These are phyloP conservation scores for Neonothopanus nambi DNA, from an alignment of 1,284 basidiomycete genomes.

Conservation along the genomic window DNA sequence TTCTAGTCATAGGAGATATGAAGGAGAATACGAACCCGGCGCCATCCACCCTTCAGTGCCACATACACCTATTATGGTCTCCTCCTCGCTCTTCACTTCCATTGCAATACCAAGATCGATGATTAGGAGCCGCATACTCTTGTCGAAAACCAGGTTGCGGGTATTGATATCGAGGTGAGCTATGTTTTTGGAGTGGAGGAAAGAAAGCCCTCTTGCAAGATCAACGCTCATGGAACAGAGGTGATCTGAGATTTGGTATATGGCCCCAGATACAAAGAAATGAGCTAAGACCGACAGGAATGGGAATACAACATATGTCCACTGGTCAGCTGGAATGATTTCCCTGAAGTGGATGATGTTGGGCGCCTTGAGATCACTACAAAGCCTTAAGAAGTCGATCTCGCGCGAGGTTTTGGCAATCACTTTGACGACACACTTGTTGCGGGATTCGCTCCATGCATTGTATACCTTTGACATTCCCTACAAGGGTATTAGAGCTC, in stretches of 20 bases:
- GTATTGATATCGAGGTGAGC: background rate
- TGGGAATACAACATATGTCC: background rate
- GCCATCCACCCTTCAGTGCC: background rate
- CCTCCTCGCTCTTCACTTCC: background rate
- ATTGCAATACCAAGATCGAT: background rate
- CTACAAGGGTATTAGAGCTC: background rate
- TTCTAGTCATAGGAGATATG: background rate
- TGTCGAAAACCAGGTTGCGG: background rate
- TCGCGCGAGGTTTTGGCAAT: background rate
- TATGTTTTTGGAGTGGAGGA: background rate
- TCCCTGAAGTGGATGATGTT: background rate
- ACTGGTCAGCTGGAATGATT: background rate
- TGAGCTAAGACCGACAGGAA: background rate
- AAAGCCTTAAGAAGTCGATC: background rate
- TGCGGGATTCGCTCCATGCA: no score
- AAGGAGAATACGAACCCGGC: background rate
- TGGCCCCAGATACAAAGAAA: background rate
- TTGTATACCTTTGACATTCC: background rate
- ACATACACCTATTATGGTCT: background rate
- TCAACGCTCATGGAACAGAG: background rate
- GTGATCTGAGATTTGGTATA: background rate
- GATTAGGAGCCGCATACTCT: background rate
- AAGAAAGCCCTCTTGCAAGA: background rate
- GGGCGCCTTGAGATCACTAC: background rate
- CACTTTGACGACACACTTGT: background rate